Evolutionary conservation across 768 basidiomycete genomes (phyloP), one percentile per base, ranked within the genome.

Genomic region (Serendipita vermifera): DNA sequence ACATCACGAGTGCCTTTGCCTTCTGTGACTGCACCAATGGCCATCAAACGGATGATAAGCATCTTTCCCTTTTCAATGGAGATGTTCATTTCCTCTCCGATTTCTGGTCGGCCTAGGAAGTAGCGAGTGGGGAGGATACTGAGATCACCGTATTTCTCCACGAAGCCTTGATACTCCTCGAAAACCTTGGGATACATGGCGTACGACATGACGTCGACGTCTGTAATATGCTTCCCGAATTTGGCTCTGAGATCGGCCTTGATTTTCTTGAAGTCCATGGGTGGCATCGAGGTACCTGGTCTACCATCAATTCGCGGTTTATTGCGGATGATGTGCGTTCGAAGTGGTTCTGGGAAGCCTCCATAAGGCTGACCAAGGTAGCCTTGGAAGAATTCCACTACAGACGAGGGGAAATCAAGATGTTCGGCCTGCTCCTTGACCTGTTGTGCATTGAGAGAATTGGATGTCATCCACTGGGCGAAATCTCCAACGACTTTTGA

Each of bases 141-240:
- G 54, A 93, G 75, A 69, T 96, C 91, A 33, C 93, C 96, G 67
- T 85, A 98, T 72, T 88, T 94, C 75, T 89, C 87, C 59, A 93
- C 76, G 74, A 97, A 99, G 61, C 82, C 78, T 68, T 91, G 87
- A 68, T 85, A 97, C 69, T 99, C 94, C 68, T 98, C 96, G 67
- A 97, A 98, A 61, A 86, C 91, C 83, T 96, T 94, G 38, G 94
- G 92, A 68, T 97, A 99, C 93, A 99, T 97, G 68, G 87, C 87
- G 74, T 91, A 96, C 54, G 88, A 92, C 35, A 84, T 82, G 41
- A 98, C 93, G 69, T 99, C 96, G 51, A 77, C 75, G 68, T 94
- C 91, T 7, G 87, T 86, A 67, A 99, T 93, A 66, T 90, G 85
- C 69, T 87, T 88, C 55, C 96, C 96, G 69, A 87, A 98, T 71